phyloP scores from a whole-genome alignment of 148 eudicot genomes.

The Nepenthes mirabilis region DNA sequence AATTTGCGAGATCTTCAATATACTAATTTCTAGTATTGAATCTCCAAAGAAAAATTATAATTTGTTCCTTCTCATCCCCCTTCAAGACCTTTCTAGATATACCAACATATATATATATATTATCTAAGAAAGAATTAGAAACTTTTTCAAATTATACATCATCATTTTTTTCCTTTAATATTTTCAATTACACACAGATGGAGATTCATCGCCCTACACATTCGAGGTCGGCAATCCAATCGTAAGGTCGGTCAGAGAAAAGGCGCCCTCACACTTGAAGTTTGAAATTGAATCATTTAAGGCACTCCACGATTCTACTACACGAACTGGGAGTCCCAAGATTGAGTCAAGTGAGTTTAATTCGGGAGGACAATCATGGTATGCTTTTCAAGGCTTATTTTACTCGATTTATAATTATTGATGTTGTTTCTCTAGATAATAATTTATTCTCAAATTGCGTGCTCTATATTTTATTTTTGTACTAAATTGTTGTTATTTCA shows the following conservation, averaged over 20 bases:
- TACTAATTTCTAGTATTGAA: no score
- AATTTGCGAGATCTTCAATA: no score
- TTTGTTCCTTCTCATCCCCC: no score
- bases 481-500: background rate
- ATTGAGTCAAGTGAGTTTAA: slow-evolving; percentile 5
- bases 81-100: no score
- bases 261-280: slow-evolving; percentile 7
- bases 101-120: no score
- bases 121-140: no score
- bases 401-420: background rate
- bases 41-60: no score
- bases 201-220: background rate
- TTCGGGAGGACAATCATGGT: slow-evolving; percentile 9
- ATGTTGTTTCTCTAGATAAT: no score
- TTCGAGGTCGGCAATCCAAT: background rate
- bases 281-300: slow-evolving; percentile 7
- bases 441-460: background rate
- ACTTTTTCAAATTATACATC: no score
- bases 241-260: slow-evolving; percentile 1
- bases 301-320: background rate
- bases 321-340: background rate
- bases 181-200: no score
- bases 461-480: background rate
- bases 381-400: background rate
- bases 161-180: no score